Base-by-base conservation (phyloP, 2,329 filamentous ascomycete species). In the Teratosphaeria gauchensis region DNA sequence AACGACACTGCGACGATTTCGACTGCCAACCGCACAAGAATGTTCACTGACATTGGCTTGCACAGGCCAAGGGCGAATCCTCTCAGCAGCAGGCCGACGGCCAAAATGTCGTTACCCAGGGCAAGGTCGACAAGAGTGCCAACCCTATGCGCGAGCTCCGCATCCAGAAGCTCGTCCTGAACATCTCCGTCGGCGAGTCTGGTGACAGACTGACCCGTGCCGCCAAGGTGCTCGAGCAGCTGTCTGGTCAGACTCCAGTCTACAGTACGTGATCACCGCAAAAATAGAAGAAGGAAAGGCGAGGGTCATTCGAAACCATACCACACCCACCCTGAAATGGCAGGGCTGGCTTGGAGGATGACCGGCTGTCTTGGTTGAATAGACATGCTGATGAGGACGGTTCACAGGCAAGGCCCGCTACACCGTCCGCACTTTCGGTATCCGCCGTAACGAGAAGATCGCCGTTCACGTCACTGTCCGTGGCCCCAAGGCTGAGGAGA, bases 391-490 rank as follows among this genome's bases (percentile, higher is more conserved):
- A 53, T 21, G 48, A 48, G 16, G 38, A 56, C 42, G 24, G 24
- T 32, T n/a, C 12, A 62, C 74, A 92, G 89, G 89, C 91, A 99
- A 99, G 89, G 94, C 94, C 80, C 90, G 94, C 77, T 99, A 97
- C 88, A 99, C 94, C 72, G 94, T 99, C 86, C 92, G 94, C 84
- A 97, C 92, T 77, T 99, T 99, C 82, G 94, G 94, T 88, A 99
- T 99, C 86, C 92, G 94, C 80, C 92, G 94, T 91, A 99, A 99
- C 89, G 94, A 99, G 81, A 97, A 96, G 89, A 99, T 99, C 76
- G 83, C 94, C 70, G 94, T 99, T 71, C 94, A 99, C 84, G 94
- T 99, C 77, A 99, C 94, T 76, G 92, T 99, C 82, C 94, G 94
- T 78, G 94, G 94, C 76, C 92, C 94, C 81, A 96, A 90, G 88